These are phyloP conservation scores for Dryas alaskensis DNA, from an alignment of 306 rosid species.

Conservation along the genomic window DNA sequence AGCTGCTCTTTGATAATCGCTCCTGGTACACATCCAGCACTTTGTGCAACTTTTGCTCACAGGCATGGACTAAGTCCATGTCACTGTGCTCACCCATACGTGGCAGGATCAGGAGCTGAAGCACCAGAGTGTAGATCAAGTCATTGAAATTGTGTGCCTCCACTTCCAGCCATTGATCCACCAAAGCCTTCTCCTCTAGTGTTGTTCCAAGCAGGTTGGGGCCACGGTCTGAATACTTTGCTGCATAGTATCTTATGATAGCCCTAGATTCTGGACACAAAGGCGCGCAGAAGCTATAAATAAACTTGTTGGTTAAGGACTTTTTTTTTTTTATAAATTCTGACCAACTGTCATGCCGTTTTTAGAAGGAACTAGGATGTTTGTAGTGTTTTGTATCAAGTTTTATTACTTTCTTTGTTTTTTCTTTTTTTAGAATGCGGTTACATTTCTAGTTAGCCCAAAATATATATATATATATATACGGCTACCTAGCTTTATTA, in stretches of 20 bases:
- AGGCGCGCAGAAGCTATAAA: no score
- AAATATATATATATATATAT: no score
- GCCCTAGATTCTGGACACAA: constrained; percentile 60
- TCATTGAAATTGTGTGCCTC: constrained; percentile 74
- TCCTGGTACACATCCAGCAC: constrained; percentile 62
- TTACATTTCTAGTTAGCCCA: no score
- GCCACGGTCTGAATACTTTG: constrained; percentile 51
- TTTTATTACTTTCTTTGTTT: no score
- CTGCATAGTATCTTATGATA: constrained; percentile 53
- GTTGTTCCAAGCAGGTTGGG: constrained; percentile 52
- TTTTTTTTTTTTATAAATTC: no score
- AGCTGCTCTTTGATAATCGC: constrained; percentile 40
- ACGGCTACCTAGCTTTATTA: no score
- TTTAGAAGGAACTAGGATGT: no score
- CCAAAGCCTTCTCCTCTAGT: constrained; percentile 62
- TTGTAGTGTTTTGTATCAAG: no score
- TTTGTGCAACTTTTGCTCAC: constrained; percentile 45
- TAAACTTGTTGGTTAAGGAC: no score
- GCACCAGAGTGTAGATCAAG: constrained; percentile 43
- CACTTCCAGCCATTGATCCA: constrained; percentile 78
- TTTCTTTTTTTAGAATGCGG: no score
- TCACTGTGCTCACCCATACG: constrained; percentile 47
- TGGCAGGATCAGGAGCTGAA: constrained; percentile 54
- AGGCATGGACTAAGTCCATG: constrained; percentile 29
- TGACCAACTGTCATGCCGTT: no score